Percentiles rank a stretch among this genome's conserved stretches.
Evolutionary conservation across 2,329 filamentous ascomycete species (phyloP).

Genomic region (Trichoderma polysporum): DNA sequence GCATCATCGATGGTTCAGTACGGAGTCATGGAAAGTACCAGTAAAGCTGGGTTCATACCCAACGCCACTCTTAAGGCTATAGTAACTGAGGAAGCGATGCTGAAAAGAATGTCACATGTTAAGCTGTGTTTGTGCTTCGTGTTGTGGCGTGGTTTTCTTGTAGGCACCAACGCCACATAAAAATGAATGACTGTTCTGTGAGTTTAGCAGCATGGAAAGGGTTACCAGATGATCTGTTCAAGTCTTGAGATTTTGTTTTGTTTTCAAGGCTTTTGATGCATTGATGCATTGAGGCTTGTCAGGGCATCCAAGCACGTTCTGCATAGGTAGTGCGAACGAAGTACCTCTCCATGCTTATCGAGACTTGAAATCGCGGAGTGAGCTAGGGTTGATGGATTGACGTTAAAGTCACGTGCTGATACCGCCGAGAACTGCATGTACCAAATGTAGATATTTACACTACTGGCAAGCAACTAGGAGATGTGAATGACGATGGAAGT

Average conservation of each 20-base stretch:
- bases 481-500: background rate
- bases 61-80: background rate
- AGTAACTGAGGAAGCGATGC: background rate
- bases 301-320: background rate
- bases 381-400: background rate
- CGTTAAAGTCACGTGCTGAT: conserved; percentile 11
- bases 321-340: too few relatives aligned
- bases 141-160: background rate
- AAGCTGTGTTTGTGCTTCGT: background rate
- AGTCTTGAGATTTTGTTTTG: background rate
- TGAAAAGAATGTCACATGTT: background rate
- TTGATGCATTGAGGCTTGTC: background rate
- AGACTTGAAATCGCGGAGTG: background rate
- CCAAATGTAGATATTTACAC: too few relatives aligned
- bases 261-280: background rate
- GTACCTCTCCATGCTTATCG: background rate
- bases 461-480: background rate
- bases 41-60: background rate
- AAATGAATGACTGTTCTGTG: background rate
- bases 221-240: background rate
- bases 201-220: background rate
- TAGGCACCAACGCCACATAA: background rate
- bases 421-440: background rate
- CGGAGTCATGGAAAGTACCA: background rate
- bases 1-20: background rate